A percentile compares a stretch with the other conserved stretches of the same genome.
These are phyloP conservation scores for Ogataea polymorpha DNA, from an alignment of 805 yeast species.

Conservation along the genomic window DNA sequence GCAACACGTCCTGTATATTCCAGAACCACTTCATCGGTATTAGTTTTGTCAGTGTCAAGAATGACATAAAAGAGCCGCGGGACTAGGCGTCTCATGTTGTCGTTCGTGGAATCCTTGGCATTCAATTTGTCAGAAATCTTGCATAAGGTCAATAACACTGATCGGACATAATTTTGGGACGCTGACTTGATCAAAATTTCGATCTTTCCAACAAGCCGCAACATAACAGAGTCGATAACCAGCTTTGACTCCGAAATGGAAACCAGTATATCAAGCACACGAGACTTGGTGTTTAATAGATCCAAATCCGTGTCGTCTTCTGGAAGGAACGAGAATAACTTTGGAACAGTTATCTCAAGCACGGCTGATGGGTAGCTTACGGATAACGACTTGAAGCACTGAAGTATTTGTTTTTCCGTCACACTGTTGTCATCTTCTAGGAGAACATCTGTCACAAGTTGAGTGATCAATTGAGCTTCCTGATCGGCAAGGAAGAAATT, in stretches of 20 bases:
- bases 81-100: constrained; percentile 42
- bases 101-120: constrained; percentile 19
- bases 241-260: constrained; percentile 40
- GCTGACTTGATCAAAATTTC: constrained; percentile 15
- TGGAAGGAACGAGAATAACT: constrained; percentile 49
- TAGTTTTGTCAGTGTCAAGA: constrained; percentile 11
- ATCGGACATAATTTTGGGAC: constrained; percentile 22
- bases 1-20: constrained; percentile 42
- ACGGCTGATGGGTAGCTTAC: constrained; percentile 38
- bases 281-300: constrained; percentile 26
- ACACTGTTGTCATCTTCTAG: constrained; percentile 49
- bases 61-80: constrained; percentile 35
- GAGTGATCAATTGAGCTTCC: constrained; percentile 62
- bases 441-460: constrained; percentile 61
- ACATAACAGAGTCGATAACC: constrained; percentile 42
- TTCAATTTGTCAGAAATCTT: constrained; percentile 18
- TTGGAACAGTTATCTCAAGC: constrained; percentile 50
- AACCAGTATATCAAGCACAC: constrained; percentile 34
- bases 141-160: constrained; percentile 24
- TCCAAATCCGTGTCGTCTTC: constrained; percentile 21
- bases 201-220: constrained; percentile 43
- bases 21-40: constrained; percentile 26
- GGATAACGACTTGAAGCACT: constrained; percentile 52
- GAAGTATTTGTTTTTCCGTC: constrained; percentile 51
- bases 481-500: constrained; percentile 45